Conservation (phyloP, 768 basidiomycete species). For the Termitomyces sp. region DNA sequence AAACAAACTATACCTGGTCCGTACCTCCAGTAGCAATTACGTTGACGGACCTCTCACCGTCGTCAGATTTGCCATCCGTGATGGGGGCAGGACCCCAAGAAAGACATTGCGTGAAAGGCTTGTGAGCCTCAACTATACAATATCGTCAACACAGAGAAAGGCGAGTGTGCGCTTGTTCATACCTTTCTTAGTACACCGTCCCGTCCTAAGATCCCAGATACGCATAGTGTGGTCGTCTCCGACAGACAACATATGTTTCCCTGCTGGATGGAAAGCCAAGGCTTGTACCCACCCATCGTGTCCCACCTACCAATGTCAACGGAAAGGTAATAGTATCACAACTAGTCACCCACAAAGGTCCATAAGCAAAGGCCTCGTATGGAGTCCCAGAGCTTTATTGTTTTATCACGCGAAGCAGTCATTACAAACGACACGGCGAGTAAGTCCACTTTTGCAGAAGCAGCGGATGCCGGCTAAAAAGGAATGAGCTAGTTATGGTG, state of each 20-base stretch:
- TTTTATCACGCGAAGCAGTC: constrained; percentile 72
- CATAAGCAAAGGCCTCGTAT: constrained; percentile 58
- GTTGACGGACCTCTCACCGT: constrained; percentile 10
- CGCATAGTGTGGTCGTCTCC: constrained; percentile 39
- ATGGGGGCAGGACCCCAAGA: constrained; percentile 8
- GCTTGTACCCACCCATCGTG: constrained; percentile 73
- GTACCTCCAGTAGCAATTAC: constrained; percentile 18
- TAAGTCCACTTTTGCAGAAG: constrained; percentile 3
- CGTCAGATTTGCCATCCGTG: constrained; percentile 11
- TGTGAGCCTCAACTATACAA: constrained; percentile 8
- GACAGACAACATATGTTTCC: constrained; percentile 63
- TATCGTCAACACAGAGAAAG: neutral
- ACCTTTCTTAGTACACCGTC: constrained; percentile 61
- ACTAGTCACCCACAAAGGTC: constrained; percentile 37
- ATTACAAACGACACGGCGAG: constrained; percentile 39
- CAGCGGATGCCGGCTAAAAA: constrained; percentile 3
- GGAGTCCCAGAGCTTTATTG: constrained; percentile 70
- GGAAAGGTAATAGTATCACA: neutral
- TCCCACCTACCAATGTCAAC: constrained; percentile 22
- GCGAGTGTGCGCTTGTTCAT: constrained; percentile 37
- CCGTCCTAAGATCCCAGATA: constrained; percentile 65
- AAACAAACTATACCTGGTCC: constrained; percentile 4
- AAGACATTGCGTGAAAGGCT: constrained; percentile 9
- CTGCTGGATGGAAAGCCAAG: constrained; percentile 68
- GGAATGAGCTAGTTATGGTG: neutral